Conservation (phyloP, 768 basidiomycete species). For the Tremella yokohamensis region DNA sequence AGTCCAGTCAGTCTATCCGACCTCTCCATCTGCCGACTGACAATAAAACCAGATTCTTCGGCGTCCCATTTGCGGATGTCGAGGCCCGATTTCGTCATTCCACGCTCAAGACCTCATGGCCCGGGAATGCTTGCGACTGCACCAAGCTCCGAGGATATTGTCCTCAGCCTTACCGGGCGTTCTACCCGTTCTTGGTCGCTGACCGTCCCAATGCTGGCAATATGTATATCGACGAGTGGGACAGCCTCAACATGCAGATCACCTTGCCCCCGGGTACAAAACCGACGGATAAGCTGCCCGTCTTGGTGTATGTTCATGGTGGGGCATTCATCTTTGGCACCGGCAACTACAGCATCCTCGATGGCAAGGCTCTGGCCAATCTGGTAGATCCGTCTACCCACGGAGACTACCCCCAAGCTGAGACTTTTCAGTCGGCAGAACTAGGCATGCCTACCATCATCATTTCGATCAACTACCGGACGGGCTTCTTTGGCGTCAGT, state of each 20-base stretch:
- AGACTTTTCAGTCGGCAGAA: conserved; percentile 11
- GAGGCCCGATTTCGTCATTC: neutral
- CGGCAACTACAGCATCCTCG: conserved; percentile 11
- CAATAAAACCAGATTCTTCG: conserved; percentile 1
- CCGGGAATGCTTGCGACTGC: neutral
- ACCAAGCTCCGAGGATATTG: conserved; percentile 5
- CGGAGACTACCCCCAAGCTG: neutral
- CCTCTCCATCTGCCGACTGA: neutral
- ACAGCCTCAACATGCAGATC: conserved; percentile 15
- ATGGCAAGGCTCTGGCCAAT: conserved; percentile 10
- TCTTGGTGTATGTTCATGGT: conserved; percentile 24
- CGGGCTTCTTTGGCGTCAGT: conserved; percentile 7
- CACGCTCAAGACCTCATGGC: conserved; percentile 5
- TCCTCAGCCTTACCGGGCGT: conserved; percentile 9
- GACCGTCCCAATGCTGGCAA: conserved; percentile 8
- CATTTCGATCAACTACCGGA: conserved; percentile 10
- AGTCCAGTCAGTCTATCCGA: neutral
- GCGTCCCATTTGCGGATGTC: neutral
- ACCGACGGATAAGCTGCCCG: conserved; percentile 6
- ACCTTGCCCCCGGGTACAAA: conserved; percentile 9
- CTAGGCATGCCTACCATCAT: conserved; percentile 18
- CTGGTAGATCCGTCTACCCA: neutral
- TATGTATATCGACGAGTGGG: conserved; percentile 15
- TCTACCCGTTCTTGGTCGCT: conserved; percentile 21
- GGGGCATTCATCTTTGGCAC: conserved; percentile 22